phyloP scores from a whole-genome alignment of 2,329 filamentous ascomycete genomes.

The Aspergillus sp. region DNA sequence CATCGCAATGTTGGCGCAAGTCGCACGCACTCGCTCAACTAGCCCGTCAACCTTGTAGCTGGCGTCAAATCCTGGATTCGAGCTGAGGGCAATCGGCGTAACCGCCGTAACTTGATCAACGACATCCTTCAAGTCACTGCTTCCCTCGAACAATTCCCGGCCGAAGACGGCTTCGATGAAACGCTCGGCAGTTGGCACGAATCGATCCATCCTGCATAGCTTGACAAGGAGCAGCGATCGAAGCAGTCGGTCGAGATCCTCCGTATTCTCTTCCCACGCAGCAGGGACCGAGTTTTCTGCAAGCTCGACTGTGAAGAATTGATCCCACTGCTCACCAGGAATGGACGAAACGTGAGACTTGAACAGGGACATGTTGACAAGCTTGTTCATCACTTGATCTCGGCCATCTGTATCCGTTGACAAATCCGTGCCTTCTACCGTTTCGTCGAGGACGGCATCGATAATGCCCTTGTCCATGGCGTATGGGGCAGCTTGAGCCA shows the following conservation, averaged over 20 bases:
- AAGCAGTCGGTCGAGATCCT: slow-evolving; percentile 65
- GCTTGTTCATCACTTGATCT: slow-evolving; percentile 59
- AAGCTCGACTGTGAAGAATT: slow-evolving; percentile 74
- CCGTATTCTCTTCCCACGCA: slow-evolving; percentile 58
- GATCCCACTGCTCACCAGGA: slow-evolving; percentile 59
- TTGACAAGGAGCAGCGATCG: slow-evolving; percentile 84
- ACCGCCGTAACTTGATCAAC: slow-evolving; percentile 75
- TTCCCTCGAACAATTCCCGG: slow-evolving; percentile 67
- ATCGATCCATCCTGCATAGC: slow-evolving; percentile 87
- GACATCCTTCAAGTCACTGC: slow-evolving; percentile 76
- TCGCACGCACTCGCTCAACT: slow-evolving; percentile 71
- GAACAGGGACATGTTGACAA: slow-evolving; percentile 61
- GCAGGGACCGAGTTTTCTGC: slow-evolving; percentile 75
- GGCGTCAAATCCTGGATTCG: slow-evolving; percentile 92
- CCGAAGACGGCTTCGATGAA: slow-evolving; percentile 85
- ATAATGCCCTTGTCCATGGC: slow-evolving; percentile 86
- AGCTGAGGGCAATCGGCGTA: slow-evolving; percentile 82
- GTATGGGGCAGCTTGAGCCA: slow-evolving; percentile 92
- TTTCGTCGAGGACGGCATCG: slow-evolving; percentile 73
- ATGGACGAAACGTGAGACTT: slow-evolving; percentile 61
- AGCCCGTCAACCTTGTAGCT: slow-evolving; percentile 98
- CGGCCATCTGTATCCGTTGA: slow-evolving; percentile 57
- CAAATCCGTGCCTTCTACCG: slow-evolving; percentile 65
- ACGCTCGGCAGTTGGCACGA: slow-evolving; percentile 85
- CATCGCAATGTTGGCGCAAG: slow-evolving; percentile 97